Base-by-base conservation (phyloP, 371 early-diverging fungal species). In the Coemansia sp. region DNA sequence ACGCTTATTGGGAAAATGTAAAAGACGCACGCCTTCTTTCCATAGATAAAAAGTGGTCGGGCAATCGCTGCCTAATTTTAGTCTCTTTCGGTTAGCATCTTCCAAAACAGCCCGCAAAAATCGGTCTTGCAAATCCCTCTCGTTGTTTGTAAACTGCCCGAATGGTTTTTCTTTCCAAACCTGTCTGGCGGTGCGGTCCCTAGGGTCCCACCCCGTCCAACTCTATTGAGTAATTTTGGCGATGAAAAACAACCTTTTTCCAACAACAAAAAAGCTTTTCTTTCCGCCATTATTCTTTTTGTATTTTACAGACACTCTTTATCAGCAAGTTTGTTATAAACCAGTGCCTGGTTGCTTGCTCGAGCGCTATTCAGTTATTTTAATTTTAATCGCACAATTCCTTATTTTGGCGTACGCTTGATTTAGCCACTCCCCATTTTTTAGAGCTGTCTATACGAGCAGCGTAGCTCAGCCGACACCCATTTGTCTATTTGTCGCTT, bases 41-140 rank as follows among this genome's bases (percentile, higher is more conserved):
- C 19, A 19, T 21, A 17, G 40, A 9, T 6, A 58, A 36, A 46
- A 13, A 26, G 9, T 36, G 41, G 58, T 55, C 28, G 64, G 61
- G 41, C 58, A 63, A 63, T 63, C 63, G 64, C 44, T 59, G 64
- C 64, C 64, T 64, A 64, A 64, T 40, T 58, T 64, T 64, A 64
- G 59, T 60, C 58, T 64, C 41, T 63, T 39, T 40, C 3, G 36
- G 8, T 8, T 6, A n/a, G 2, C 19, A 17, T 19, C 49, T 48
- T 44, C 44, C 44, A 15, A 44, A 44, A 44, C n/a, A 3, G 44
- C 44, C 15, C 41, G 12, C 15, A 12, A 41, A 2, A 15, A 3
- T 5, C 15, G 15, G 13, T 12, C 15, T 44, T 44, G 44, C 52
- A 52, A 52, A 52, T 52, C 23, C 52, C 19, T 17, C n/a, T 17